These are phyloP conservation scores for Kockiozyma suomiensis DNA, from an alignment of 805 yeast species.

Conservation along the genomic window DNA sequence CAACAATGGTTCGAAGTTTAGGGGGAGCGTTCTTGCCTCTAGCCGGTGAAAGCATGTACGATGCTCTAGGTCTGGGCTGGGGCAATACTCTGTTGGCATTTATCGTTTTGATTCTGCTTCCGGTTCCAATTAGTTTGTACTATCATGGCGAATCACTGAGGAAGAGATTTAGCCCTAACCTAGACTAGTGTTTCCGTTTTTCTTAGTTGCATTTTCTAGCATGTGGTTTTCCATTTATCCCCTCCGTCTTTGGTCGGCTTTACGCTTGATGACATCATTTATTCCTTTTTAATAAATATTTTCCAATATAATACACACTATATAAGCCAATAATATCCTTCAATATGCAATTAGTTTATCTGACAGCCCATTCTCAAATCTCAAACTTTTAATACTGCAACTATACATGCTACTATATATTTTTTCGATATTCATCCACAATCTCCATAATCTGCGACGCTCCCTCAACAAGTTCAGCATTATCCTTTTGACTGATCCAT, in stretches of 20 bases:
- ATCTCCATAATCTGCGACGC: constrained; percentile 18
- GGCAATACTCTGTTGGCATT: constrained; percentile 57
- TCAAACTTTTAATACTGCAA: neutral
- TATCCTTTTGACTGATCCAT: constrained; percentile 40
- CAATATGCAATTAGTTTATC: too few species aligned
- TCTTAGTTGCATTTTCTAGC: neutral
- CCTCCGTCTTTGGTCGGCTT: neutral
- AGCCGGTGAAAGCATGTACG: constrained; percentile 55
- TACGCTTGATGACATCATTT: too few species aligned
- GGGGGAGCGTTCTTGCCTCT: constrained; percentile 71
- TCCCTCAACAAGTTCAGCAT: constrained; percentile 46
- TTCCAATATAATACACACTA: too few species aligned
- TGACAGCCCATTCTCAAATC: too few species aligned
- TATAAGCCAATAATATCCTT: too few species aligned
- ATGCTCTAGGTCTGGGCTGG: constrained; percentile 30
- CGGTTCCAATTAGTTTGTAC: constrained; percentile 49
- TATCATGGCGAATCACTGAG: constrained; percentile 15
- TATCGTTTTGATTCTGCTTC: constrained; percentile 61
- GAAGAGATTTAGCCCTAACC: constrained; percentile 13
- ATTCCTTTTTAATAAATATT: too few species aligned
- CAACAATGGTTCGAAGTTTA: constrained; percentile 65
- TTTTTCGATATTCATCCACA: constrained; percentile 6
- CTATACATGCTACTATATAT: neutral
- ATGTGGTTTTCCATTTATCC: neutral
- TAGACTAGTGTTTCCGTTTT: constrained; percentile 1